phyloP scores from a whole-genome alignment of 257 asterid species.

The Penstemon barbatus region DNA sequence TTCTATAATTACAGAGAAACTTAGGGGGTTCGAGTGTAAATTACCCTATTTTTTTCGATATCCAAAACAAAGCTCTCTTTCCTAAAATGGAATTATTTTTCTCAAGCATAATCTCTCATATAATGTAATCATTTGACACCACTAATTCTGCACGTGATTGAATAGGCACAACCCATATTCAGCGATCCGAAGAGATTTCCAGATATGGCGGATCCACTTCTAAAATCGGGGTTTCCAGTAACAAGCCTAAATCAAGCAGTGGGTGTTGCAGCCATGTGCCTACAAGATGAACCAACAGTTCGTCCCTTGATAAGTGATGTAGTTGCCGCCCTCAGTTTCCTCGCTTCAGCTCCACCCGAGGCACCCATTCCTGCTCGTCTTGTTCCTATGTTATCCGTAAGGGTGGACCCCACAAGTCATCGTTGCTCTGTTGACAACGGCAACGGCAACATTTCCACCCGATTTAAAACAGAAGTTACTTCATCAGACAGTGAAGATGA shows the following conservation, averaged over 20 bases:
- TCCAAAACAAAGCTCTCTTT: too few species aligned
- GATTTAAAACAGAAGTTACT: conserved; percentile 18
- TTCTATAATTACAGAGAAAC: too few species aligned
- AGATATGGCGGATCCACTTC: conserved; percentile 70
- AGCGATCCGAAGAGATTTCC: conserved; percentile 61
- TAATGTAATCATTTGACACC: too few species aligned
- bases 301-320: conserved; percentile 73
- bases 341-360: conserved; percentile 53
- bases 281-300: conserved; percentile 70
- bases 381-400: conserved; percentile 32
- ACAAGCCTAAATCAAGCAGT: conserved; percentile 73
- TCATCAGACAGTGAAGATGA: conserved; percentile 31
- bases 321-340: conserved; percentile 63
- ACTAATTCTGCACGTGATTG: neutral
- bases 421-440: conserved; percentile 1
- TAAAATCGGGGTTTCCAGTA: conserved; percentile 38
- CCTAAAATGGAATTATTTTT: too few species aligned
- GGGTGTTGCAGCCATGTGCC: conserved; percentile 84
- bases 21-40: too few species aligned
- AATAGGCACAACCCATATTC: conserved; percentile 66
- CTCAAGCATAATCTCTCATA: too few species aligned
- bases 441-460: conserved; percentile 10
- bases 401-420: conserved; percentile 31
- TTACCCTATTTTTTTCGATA: too few species aligned
- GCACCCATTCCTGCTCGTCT: conserved; percentile 50